Evolutionary conservation across 1,284 basidiomycete genomes (phyloP).

Genomic region (Ustilago hordei): DNA sequence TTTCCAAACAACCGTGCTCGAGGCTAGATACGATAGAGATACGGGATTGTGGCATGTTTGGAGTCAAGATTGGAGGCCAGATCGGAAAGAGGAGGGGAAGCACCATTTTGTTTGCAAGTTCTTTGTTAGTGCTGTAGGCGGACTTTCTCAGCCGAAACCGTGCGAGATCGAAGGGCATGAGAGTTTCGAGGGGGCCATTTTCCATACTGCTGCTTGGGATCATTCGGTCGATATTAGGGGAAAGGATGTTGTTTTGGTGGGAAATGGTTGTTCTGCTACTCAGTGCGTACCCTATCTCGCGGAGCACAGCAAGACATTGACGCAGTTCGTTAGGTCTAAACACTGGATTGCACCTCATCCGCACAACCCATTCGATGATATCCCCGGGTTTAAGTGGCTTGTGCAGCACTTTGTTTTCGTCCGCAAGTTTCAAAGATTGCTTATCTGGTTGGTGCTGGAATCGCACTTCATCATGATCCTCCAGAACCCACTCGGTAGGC

Average conservation of each 20-base stretch:
- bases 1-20: constrained; percentile 55
- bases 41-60: constrained; percentile 66
- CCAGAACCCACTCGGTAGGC: constrained; percentile 42
- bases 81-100: constrained; percentile 12
- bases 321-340: constrained; percentile 64
- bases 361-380: constrained; percentile 45
- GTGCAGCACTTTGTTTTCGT: constrained; percentile 49
- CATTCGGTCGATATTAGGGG: constrained; percentile 62
- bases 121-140: constrained; percentile 63
- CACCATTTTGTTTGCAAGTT: constrained; percentile 65
- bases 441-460: constrained; percentile 64
- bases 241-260: constrained; percentile 69
- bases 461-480: constrained; percentile 57
- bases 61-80: constrained; percentile 33
- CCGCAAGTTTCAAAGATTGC: constrained; percentile 47
- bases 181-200: constrained; percentile 63
- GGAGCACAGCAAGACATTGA: constrained; percentile 54
- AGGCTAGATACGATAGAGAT: constrained; percentile 58
- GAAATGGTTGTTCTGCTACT: constrained; percentile 66
- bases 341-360: constrained; percentile 63
- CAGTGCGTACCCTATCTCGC: constrained; percentile 62
- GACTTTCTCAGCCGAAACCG: constrained; percentile 62
- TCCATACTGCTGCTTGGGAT: constrained; percentile 70
- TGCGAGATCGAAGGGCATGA: constrained; percentile 63
- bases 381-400: constrained; percentile 62